Evolutionary conservation across 805 yeast species (phyloP), one percentile per base, ranked within the genome.

Genomic region (Hanseniaspora clermontiae): DNA sequence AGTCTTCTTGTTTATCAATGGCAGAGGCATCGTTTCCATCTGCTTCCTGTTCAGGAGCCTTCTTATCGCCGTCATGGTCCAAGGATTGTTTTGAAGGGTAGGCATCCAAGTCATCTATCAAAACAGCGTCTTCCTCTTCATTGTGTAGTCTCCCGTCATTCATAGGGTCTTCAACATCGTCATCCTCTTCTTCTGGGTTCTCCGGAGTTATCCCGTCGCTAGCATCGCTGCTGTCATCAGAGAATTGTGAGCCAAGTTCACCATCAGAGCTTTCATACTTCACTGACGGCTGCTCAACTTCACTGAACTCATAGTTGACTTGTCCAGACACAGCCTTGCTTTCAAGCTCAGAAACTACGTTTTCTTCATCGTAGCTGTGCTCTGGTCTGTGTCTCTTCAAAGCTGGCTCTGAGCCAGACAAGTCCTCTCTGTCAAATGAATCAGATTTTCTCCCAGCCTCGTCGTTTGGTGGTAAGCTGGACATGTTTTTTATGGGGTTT

Each of bases 231-330:
- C 70, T 72, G 19, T 70, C 68, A 55, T 70, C 68, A 55, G 37
- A 15, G 15, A 29, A 45, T 1, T 31, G 20, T n/a, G 19, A 15
- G 14, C 70, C 70, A 0, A 74, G 73, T 8, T 74, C 74, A 49
- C 70, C 71, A 55, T 72, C 75, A 53, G 67, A 68, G 57, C 64
- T 64, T 52, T 66, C 68, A 59, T 64, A 63, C 36, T 67, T 67
- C 9, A 62, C 60, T 1, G 34, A 10, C 3, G 46, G 47, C 15
- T 10, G 15, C 8, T 36, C 14, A 38, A 50, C 32, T 34, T 59
- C 60, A 59, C 15, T 55, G 31, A 47, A 46, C 4, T 24, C 17
- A 29, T 38, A 37, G 32, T 53, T 32, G 7, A 47, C n/a, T 7
- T 27, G 36, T 31, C 24, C 38, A 17, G 43, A 15, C 46, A 48